phyloP scores from a whole-genome alignment of 208 protist species.

The Leishmania aethiopica region DNA sequence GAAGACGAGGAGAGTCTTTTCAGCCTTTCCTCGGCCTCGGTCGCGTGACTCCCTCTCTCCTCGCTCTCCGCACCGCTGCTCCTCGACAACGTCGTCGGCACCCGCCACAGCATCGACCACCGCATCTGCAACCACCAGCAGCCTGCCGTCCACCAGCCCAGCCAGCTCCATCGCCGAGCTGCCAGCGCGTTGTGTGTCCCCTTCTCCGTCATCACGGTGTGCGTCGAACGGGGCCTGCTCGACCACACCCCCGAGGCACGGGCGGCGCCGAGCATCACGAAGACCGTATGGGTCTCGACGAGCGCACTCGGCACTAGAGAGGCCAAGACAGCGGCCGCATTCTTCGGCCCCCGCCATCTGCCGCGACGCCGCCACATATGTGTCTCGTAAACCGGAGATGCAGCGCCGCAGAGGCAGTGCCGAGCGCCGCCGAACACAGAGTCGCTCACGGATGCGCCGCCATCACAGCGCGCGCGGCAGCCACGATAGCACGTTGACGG shows the following conservation, averaged over 20 bases:
- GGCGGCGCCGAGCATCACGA: neutral
- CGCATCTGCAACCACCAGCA: constrained; percentile 4
- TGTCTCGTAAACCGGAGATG: neutral
- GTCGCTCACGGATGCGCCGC: neutral
- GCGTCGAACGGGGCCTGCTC: neutral
- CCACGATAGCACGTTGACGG: neutral
- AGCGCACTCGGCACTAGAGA: constrained; percentile 7
- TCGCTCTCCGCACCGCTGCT: neutral
- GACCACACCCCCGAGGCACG: neutral
- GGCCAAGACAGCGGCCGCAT: neutral
- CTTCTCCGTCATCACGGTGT: neutral
- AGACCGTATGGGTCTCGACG: neutral
- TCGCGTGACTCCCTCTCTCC: neutral
- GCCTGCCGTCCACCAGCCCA: constrained; percentile 8
- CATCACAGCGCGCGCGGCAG: neutral
- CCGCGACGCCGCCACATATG: neutral
- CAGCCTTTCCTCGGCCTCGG: neutral
- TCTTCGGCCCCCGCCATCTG: too few species aligned
- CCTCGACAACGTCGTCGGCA: neutral
- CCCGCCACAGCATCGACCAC: neutral
- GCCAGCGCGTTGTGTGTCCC: neutral
- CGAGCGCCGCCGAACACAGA: neutral
- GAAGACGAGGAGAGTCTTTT: neutral
- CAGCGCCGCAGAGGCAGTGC: neutral
- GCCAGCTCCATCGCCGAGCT: neutral